phyloP scores from a whole-genome alignment of 495 filamentous ascomycete species.

The Xylona heveae region DNA sequence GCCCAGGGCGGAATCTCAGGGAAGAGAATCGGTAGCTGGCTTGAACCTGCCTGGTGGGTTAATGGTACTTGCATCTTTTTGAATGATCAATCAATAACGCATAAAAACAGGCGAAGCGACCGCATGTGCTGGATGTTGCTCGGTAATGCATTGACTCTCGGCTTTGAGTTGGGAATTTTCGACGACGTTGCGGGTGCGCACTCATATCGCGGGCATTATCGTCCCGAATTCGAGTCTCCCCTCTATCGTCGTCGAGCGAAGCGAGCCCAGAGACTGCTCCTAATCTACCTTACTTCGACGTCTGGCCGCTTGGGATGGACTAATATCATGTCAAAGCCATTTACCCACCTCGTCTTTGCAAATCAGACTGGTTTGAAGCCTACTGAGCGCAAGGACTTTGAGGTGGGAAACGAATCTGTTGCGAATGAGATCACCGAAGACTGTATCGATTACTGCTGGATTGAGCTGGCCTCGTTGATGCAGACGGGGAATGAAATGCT shows the following conservation, averaged over 20 bases:
- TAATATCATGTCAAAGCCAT: conserved; percentile 67
- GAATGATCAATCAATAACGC: too few relatives aligned
- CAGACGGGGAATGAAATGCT: conserved; percentile 64
- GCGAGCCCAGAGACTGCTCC: conserved; percentile 63
- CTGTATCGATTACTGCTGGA: conserved; percentile 78
- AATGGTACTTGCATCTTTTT: neutral
- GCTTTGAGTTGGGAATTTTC: conserved; percentile 88
- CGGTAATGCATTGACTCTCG: conserved; percentile 69
- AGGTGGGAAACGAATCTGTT: too few relatives aligned
- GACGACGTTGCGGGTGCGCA: conserved; percentile 46
- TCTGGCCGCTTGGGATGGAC: conserved; percentile 85
- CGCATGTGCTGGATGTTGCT: conserved; percentile 98
- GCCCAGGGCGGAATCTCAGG: conserved; percentile 24
- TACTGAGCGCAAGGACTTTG: neutral
- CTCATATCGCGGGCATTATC: conserved; percentile 20
- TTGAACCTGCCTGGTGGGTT: conserved; percentile 66
- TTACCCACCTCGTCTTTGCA: conserved; percentile 12
- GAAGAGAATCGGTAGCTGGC: conserved; percentile 73
- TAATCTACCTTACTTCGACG: conserved; percentile 79
- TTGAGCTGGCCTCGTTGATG: conserved; percentile 75
- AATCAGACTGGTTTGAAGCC: conserved; percentile 5
- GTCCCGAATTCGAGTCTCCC: conserved; percentile 42
- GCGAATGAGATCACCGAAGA: conserved; percentile 37
- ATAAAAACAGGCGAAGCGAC: conserved; percentile 64
- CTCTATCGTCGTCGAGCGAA: conserved; percentile 56